Evolutionary conservation across 2,329 filamentous ascomycete species (phyloP).

Genomic region (Triangularia verruculosa): DNA sequence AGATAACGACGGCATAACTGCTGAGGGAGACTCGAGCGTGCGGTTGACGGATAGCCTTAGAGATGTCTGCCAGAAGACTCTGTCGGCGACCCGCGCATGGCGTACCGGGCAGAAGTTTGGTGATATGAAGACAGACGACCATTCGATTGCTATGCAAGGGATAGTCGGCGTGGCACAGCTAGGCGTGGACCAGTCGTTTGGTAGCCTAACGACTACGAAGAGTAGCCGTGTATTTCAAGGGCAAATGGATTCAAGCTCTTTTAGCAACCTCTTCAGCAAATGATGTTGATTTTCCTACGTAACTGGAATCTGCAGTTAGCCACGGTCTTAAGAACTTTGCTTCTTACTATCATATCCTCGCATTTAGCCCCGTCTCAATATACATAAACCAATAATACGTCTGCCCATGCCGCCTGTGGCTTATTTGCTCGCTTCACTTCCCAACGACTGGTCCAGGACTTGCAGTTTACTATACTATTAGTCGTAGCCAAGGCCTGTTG

Average conservation of each 20-base stretch:
- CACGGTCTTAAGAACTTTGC: background rate
- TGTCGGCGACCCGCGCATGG: conserved; percentile 11
- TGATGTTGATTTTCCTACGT: conserved; percentile 5
- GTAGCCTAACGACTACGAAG: background rate
- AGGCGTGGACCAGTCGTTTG: conserved; percentile 15
- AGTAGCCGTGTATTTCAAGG: conserved; percentile 21
- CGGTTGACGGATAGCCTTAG: conserved; percentile 11
- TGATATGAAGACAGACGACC: conserved; percentile 15
- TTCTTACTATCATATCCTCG: conserved; percentile 4
- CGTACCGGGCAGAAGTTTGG: conserved; percentile 19
- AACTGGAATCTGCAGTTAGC: conserved; percentile 1
- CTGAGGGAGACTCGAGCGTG: conserved; percentile 12
- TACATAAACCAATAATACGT: too few species aligned
- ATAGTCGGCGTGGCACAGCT: conserved; percentile 18
- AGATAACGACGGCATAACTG: background rate
- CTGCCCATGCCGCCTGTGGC: too few species aligned
- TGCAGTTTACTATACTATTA: too few species aligned
- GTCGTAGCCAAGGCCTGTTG: too few species aligned
- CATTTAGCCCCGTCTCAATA: background rate
- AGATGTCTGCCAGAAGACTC: conserved; percentile 15
- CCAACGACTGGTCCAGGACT: too few species aligned
- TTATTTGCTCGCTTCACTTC: too few species aligned
- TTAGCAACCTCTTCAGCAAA: conserved; percentile 17
- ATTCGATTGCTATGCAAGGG: conserved; percentile 19
- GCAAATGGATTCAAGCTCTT: conserved; percentile 20